A percentile compares a stretch with the other conserved stretches of the same genome.
phyloP scores from a whole-genome alignment of 148 eudicot genomes.

The Fallopia convolvulus region DNA sequence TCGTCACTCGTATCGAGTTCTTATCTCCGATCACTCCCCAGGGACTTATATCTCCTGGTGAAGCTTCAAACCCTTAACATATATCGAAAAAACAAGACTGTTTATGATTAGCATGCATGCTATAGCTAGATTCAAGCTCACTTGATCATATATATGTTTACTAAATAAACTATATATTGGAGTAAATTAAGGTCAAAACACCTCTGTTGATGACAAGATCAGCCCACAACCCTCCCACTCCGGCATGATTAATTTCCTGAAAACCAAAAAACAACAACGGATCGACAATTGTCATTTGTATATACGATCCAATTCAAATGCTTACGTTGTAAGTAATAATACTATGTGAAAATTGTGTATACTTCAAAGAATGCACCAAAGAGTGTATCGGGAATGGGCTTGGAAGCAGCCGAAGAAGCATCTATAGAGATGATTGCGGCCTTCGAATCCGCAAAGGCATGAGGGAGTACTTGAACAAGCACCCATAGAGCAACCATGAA shows the following conservation, averaged over 20 bases:
- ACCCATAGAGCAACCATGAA: not conserved
- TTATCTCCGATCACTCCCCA: slow-evolving; percentile 33
- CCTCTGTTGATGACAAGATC: slow-evolving; percentile 37
- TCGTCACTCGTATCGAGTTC: slow-evolving; percentile 12
- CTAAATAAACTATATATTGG: too few relatives aligned
- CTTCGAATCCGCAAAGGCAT: not conserved
- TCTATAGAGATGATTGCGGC: not conserved
- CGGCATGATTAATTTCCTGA: slow-evolving; percentile 44
- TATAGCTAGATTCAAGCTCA: not conserved
- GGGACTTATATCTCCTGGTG: slow-evolving; percentile 21
- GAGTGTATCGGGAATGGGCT: not conserved
- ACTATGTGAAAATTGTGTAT: not conserved
- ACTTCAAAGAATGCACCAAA: not conserved
- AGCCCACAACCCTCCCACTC: slow-evolving; percentile 39
- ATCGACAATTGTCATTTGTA: too few relatives aligned
- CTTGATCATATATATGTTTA: too few relatives aligned
- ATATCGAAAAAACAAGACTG: not conserved
- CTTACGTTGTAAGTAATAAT: too few relatives aligned
- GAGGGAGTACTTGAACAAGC: not conserved
- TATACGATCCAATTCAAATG: too few relatives aligned
- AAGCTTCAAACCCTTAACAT: slow-evolving; percentile 26
- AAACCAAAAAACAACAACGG: not conserved
- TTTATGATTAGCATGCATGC: not conserved
- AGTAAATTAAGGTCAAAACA: not conserved
- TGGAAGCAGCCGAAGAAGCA: not conserved